Evolutionary conservation across 768 basidiomycete genomes (phyloP), one percentile per base, ranked within the genome.

Genomic region (Mycena sanguinolenta): DNA sequence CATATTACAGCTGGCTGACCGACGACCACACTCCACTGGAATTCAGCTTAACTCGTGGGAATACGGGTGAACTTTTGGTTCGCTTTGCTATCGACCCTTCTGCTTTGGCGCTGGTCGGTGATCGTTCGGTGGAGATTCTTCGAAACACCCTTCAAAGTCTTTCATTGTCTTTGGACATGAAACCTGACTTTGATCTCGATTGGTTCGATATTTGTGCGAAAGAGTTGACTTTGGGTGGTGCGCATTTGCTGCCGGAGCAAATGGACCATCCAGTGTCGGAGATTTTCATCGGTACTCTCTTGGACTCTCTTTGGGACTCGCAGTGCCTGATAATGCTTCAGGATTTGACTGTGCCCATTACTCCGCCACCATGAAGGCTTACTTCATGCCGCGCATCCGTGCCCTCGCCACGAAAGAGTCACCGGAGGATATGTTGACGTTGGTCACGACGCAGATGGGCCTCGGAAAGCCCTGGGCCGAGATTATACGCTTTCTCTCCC

Each of bases 171-270:
- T 36, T 54, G 53, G 16, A 13, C 1, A 67, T 67, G 58, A 12
- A 55, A 25, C 52, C 66, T 1, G 16, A 61, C 19, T 53, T 61
- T 12, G 58, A 70, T 30, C 58, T 70, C 21, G 54, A 59, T 7
- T 70, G 69, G 69, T 61, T 65, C 44, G 58, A 70, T n/a, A 50
- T 70, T 27, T 70, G 69, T 61, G 63, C 54, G n/a, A 64, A 70
- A 8, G 64, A 55, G 46, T 38, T 70, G 23, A 30, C 65, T 17
- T 32, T 65, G 52, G 7, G 28, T 2, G 69, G 57, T 3, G 28
- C n/a, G 21, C 39, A 64, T n/a, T n/a, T n/a, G 16, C 25, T 38
- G 21, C 8, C n/a, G 23, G 21, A 23, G 1, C 14, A 4, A 12
- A 27, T 6, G 30, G 32, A 25, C 19, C 63, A n/a, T 46, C 65